Conservation (phyloP, 169 alveolate species). For the Plasmodium coatneyi region DNA sequence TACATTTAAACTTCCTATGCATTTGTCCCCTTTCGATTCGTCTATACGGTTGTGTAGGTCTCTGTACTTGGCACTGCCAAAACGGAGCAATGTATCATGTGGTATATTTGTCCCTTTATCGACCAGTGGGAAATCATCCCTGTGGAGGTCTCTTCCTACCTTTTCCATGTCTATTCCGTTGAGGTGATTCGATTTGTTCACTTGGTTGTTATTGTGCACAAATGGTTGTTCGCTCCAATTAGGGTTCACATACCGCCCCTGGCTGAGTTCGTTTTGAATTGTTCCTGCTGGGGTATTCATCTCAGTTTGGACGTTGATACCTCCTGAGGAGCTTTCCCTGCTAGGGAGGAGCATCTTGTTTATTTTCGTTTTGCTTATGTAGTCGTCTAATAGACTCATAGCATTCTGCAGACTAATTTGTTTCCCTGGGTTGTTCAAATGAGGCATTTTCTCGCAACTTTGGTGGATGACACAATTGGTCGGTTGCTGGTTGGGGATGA, state of each 20-base stretch:
- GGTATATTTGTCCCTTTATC: neutral
- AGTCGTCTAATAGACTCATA: neutral
- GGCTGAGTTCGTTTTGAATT: neutral
- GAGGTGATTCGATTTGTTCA: neutral
- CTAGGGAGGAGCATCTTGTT: neutral
- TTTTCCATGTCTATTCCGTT: neutral
- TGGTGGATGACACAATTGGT: neutral
- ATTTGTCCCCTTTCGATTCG: neutral
- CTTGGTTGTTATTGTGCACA: neutral
- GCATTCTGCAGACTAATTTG: neutral
- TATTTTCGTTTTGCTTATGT: neutral
- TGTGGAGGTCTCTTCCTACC: neutral
- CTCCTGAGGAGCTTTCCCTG: neutral
- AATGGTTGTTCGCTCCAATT: neutral
- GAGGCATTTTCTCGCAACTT: neutral
- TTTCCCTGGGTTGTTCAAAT: neutral
- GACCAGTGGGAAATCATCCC: neutral
- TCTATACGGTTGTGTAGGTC: neutral
- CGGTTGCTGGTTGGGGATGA: neutral
- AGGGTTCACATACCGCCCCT: neutral
- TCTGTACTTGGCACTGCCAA: neutral
- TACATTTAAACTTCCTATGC: neutral
- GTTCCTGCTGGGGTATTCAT: neutral
- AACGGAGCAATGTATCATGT: neutral
- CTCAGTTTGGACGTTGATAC: neutral